phyloP scores from a whole-genome alignment of 148 eudicot species.

The Persicaria maculosa region DNA sequence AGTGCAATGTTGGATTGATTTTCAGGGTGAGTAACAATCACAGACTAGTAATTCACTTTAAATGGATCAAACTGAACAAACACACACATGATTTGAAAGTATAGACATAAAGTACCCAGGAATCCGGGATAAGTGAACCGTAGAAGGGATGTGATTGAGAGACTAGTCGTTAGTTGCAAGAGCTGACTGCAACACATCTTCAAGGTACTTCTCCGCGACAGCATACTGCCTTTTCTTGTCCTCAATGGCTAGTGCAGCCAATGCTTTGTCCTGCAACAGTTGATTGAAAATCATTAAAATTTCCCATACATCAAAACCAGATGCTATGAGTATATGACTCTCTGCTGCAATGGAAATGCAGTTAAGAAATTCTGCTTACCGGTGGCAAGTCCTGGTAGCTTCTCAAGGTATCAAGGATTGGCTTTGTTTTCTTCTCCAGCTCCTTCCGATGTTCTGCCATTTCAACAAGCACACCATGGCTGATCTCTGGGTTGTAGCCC shows the following conservation, averaged over 20 bases:
- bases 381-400: slow-evolving; percentile 99
- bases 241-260: slow-evolving; percentile 92
- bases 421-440: slow-evolving; percentile 85
- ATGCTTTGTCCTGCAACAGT: slow-evolving; percentile 68
- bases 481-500: slow-evolving; percentile 85
- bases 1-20: neutral
- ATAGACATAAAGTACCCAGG: neutral
- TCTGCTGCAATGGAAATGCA: neutral
- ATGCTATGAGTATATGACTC: neutral
- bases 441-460: slow-evolving; percentile 95
- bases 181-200: slow-evolving; percentile 89
- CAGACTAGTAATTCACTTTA: neutral
- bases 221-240: slow-evolving; percentile 90
- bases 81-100: neutral
- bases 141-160: too few relatives aligned
- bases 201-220: slow-evolving; percentile 92
- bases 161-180: slow-evolving; percentile 30
- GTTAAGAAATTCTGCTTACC: slow-evolving; percentile 24
- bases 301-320: neutral
- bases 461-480: slow-evolving; percentile 88
- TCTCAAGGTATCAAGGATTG: slow-evolving; percentile 85
- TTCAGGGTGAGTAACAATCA: neutral
- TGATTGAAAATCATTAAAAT: slow-evolving; percentile 2
- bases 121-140: too few relatives aligned
- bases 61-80: neutral